Conservation (phyloP, 352 stramenopile species). For the Phytopythium aichiense region DNA sequence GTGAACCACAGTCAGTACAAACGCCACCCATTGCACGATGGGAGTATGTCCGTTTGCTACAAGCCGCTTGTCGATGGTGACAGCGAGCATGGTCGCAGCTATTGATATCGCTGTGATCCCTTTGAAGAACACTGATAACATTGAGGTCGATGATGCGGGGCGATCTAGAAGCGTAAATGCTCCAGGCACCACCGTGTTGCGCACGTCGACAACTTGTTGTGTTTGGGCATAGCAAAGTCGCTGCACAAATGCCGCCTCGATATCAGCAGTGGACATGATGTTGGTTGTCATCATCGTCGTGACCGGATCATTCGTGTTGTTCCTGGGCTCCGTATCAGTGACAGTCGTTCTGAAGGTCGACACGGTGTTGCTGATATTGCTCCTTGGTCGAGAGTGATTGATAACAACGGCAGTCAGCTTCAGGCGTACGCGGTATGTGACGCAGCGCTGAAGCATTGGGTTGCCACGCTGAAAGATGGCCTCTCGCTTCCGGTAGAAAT, state of each 20-base stretch:
- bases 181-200: not conserved
- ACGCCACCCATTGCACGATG: not conserved
- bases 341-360: not conserved
- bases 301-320: not conserved
- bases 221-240: not conserved
- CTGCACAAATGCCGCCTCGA: not conserved
- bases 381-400: not conserved
- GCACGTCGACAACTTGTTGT: not conserved
- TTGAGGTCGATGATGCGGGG: not conserved
- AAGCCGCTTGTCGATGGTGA: not conserved
- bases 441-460: constrained; percentile 7
- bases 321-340: not conserved
- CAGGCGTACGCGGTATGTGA: constrained; percentile 8
- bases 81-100: not conserved
- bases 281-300: not conserved
- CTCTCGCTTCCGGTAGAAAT: constrained; percentile 10
- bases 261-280: not conserved
- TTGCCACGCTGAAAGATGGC: not conserved
- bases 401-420: not conserved
- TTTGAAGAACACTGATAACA: not conserved
- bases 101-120: not conserved
- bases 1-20: not conserved
- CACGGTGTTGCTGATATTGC: not conserved
- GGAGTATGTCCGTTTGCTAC: not conserved
- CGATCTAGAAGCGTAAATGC: not conserved